Conservation (phyloP, 495 filamentous ascomycete genomes). For the Margaritispora aquatica region DNA sequence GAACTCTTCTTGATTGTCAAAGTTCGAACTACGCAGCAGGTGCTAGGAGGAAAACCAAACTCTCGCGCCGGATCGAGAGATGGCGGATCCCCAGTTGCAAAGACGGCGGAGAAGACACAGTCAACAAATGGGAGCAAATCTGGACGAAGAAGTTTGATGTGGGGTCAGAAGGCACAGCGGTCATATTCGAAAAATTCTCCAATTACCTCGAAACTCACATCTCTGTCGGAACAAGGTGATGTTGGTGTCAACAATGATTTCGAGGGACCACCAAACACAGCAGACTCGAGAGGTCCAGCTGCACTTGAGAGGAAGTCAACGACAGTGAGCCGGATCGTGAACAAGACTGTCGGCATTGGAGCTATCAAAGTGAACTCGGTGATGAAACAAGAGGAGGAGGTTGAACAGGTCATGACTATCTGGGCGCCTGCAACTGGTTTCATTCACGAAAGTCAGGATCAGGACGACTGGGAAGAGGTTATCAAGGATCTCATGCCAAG, state of each 20-base stretch:
- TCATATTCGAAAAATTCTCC: constrained; percentile 39
- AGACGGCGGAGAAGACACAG: neutral
- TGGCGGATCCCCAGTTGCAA: neutral
- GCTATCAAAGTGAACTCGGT: constrained; percentile 73
- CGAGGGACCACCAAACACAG: constrained; percentile 40
- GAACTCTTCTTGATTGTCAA: constrained; percentile 82
- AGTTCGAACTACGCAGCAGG: constrained; percentile 57
- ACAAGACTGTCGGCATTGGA: constrained; percentile 73
- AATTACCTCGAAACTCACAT: constrained; percentile 35
- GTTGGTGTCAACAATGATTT: constrained; percentile 24
- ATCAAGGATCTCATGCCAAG: constrained; percentile 70
- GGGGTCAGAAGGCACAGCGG: constrained; percentile 52
- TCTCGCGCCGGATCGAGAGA: constrained; percentile 14
- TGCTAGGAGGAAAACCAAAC: constrained; percentile 38
- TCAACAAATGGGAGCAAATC: constrained; percentile 32
- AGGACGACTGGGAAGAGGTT: constrained; percentile 69
- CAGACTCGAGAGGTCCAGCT: constrained; percentile 41
- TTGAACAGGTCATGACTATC: constrained; percentile 70
- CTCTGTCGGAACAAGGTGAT: constrained; percentile 41
- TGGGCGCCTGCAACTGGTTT: constrained; percentile 57
- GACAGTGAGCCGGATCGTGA: constrained; percentile 30
- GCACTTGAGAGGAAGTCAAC: constrained; percentile 30
- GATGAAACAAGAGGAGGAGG: constrained; percentile 67
- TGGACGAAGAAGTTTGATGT: constrained; percentile 81
- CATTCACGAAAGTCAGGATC: constrained; percentile 46